These are phyloP conservation scores for Pythium brassicae DNA, from an alignment of 352 stramenopile genomes.

Conservation along the genomic window DNA sequence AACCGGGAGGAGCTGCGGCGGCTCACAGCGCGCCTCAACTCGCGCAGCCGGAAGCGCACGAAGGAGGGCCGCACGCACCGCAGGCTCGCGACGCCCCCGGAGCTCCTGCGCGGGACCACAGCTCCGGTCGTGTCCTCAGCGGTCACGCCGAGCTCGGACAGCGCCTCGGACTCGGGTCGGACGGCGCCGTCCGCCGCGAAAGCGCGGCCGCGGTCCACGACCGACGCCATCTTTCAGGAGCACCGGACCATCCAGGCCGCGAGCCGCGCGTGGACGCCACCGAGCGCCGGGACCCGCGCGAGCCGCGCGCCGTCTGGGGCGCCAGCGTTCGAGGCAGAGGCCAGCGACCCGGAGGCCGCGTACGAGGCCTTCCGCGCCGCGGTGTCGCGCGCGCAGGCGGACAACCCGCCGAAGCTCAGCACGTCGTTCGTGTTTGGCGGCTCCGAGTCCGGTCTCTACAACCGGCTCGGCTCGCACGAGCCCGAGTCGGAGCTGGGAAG, in stretches of 20 bases:
- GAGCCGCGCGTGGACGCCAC: constrained; percentile 4
- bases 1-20: constrained; percentile 33
- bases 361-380: constrained; percentile 14
- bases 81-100: constrained; percentile 6
- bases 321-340: constrained; percentile 4
- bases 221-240: constrained; percentile 10
- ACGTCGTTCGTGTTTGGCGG: constrained; percentile 24
- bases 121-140: neutral
- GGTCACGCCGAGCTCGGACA: neutral
- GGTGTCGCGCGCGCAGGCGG: constrained; percentile 12
- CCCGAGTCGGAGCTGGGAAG: constrained; percentile 11
- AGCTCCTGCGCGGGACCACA: constrained; percentile 1
- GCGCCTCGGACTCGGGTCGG: no score
- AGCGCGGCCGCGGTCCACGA: constrained; percentile 3
- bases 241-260: constrained; percentile 1
- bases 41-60: constrained; percentile 18
- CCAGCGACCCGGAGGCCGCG: constrained; percentile 10
- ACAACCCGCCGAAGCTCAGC: constrained; percentile 15
- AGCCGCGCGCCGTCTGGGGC: neutral
- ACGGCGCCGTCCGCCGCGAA: neutral
- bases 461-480: constrained; percentile 12
- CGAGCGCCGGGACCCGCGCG: neutral
- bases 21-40: constrained; percentile 17
- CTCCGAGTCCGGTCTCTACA: constrained; percentile 19
- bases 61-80: constrained; percentile 15